These are phyloP conservation scores for Penicillium cataractarum DNA, from an alignment of 495 filamentous ascomycete species.

Conservation along the genomic window DNA sequence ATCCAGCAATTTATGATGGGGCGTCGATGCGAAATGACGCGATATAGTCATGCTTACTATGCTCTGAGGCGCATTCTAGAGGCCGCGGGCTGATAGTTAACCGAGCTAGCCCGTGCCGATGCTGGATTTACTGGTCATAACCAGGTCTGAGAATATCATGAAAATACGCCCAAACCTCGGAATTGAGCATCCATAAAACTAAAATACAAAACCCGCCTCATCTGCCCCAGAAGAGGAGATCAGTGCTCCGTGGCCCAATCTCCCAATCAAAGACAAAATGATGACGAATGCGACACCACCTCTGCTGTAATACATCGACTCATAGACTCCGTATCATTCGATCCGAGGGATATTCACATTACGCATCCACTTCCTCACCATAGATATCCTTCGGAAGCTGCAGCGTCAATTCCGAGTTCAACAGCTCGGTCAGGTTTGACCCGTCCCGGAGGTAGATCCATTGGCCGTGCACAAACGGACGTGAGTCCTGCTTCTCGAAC, in stretches of 20 bases:
- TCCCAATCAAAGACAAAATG: neutral
- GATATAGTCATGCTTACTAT: neutral
- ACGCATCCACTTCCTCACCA: constrained; percentile 28
- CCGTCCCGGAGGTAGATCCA: constrained; percentile 91
- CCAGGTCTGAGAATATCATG: neutral
- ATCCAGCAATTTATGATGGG: no score
- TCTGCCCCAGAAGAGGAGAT: neutral
- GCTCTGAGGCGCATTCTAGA: no score
- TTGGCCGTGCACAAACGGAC: constrained; percentile 50
- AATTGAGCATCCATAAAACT: neutral
- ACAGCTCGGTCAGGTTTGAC: constrained; percentile 67
- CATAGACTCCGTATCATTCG: neutral
- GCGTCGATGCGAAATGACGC: neutral
- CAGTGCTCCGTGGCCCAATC: neutral
- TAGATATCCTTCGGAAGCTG: constrained; percentile 48
- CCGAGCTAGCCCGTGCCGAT: neutral
- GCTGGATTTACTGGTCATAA: neutral
- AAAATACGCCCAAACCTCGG: neutral
- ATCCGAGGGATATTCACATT: neutral
- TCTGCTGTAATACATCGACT: neutral
- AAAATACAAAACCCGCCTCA: constrained; percentile 4
- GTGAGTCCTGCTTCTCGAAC: constrained; percentile 73
- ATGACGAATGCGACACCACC: neutral
- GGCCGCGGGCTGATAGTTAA: neutral
- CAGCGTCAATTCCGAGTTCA: constrained; percentile 67